These are phyloP conservation scores for Saccharomyces hybrid DNA, from an alignment of 1,139 yeast species.

Conservation along the genomic window DNA sequence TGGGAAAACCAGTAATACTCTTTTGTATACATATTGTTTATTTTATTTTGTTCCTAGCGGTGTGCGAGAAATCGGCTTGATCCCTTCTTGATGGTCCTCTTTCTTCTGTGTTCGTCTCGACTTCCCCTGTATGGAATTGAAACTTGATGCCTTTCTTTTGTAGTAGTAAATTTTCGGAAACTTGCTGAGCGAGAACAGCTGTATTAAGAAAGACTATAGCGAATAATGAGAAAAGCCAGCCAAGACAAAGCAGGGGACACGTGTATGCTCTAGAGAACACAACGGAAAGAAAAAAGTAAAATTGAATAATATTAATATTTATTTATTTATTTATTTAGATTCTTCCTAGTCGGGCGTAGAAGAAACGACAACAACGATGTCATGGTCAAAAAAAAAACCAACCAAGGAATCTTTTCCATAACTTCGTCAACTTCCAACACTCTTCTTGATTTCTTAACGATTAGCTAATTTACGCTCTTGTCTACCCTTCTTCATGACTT, in stretches of 20 bases:
- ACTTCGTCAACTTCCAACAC: conserved; percentile 4
- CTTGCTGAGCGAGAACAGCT: neutral
- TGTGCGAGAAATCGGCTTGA: too few species aligned
- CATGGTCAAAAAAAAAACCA: neutral
- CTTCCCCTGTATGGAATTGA: neutral
- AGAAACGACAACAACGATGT: neutral
- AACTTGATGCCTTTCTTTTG: neutral
- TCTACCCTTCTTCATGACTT: conserved; percentile 75
- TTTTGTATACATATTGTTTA: conserved; percentile 15
- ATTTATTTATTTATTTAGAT: neutral
- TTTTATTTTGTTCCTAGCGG: too few species aligned
- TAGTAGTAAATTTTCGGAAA: neutral
- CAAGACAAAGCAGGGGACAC: neutral
- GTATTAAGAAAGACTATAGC: neutral
- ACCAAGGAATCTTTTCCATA: conserved; percentile 7
- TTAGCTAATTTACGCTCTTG: conserved; percentile 57
- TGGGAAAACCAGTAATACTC: conserved; percentile 27
- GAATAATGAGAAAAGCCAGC: neutral
- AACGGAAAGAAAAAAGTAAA: neutral
- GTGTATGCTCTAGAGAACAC: too few species aligned
- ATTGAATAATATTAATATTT: neutral
- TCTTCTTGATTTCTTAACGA: conserved; percentile 5
- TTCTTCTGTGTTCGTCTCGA: neutral
- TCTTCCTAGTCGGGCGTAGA: neutral
- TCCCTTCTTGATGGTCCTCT: too few species aligned